Evolutionary conservation across 371 early-diverging fungal genomes (phyloP), one percentile per base, ranked within the genome.

Genomic region (Rhizomucor pusillus): DNA sequence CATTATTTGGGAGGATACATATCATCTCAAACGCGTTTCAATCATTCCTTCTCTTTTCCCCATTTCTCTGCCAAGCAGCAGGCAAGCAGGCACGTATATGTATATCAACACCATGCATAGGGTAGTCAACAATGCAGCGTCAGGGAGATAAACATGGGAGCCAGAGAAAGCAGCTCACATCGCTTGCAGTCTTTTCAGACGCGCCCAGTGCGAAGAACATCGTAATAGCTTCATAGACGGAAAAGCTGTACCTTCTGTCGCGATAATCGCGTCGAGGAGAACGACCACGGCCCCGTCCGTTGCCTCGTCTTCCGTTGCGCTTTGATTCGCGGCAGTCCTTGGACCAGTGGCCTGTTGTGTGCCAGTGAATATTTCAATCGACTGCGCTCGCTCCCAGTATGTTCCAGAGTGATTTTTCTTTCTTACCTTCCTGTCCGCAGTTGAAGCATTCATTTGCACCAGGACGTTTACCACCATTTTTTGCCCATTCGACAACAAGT

Each of bases 311-410:
- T 46, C 71, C 70, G 53, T 59, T 54, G 50, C 72, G 65, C 34
- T 77, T 60, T 14, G 68, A 52, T 37, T 71, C 78, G 40, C 73
- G 75, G 56, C 89, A 88, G 57, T 88, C 89, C 62, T 85, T 77
- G 52, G 89, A 88, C 86, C 87, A 88, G 59, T 88, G 89, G 50
- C 89, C 89, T 86, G 57, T 49, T 22, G 12, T 5, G 14, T 34
- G 46, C 40, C 34, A 14, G 34, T 29, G 19, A 25, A 34, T 3
- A 19, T 35, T 46, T 36, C 5, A 29, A 6, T 39, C 18, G 37
- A 12, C 3, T 19, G 13, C n/a, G n/a, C n/a, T n/a, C n/a, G n/a
- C n/a, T n/a, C n/a, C n/a, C n/a, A n/a, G n/a, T n/a, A n/a, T n/a
- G n/a, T n/a, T n/a, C n/a, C n/a, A 14, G 37, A 37, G 14, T 11